Conservation (phyloP, 2,329 filamentous ascomycete species). For the Ceratocystis colombiana region DNA sequence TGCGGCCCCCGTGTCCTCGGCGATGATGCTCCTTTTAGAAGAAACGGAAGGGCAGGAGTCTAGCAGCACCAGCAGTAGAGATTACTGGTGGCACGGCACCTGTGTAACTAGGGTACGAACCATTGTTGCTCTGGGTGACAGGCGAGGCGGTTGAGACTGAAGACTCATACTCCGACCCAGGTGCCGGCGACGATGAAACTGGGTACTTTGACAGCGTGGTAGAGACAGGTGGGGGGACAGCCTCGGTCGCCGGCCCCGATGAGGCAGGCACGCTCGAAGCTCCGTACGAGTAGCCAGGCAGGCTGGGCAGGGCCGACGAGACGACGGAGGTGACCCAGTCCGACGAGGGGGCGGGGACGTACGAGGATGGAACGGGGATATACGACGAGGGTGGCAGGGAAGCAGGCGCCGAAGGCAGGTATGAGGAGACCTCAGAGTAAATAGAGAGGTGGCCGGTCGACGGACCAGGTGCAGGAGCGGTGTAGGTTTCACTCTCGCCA, state of each 20-base stretch:
- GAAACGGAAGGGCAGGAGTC: constrained; percentile 15
- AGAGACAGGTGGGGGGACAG: not conserved
- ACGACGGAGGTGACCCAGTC: constrained; percentile 1
- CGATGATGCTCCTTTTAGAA: constrained; percentile 1
- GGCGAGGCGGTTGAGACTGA: constrained; percentile 7
- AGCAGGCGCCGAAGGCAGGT: not conserved
- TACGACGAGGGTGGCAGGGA: not conserved
- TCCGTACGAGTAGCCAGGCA: constrained; percentile 13
- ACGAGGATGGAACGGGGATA: not conserved
- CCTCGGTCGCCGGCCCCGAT: not conserved
- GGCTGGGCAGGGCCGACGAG: constrained; percentile 14
- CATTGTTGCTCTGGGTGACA: constrained; percentile 10
- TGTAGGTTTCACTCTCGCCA: constrained; percentile 3
- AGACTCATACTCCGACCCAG: not conserved
- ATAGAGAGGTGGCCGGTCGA: not conserved
- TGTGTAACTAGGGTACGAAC: constrained; percentile 15
- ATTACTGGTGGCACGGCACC: constrained; percentile 11
- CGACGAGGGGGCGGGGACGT: not conserved
- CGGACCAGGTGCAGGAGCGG: not conserved
- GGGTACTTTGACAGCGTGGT: constrained; percentile 1
- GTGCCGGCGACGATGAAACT: not conserved
- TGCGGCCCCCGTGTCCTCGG: not conserved
- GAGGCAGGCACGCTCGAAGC: not conserved
- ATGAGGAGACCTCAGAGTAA: not conserved
- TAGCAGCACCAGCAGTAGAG: constrained; percentile 21